These are phyloP conservation scores for Leccinum griseonigrum DNA, from an alignment of 1,284 basidiomycete species.

Conservation along the genomic window DNA sequence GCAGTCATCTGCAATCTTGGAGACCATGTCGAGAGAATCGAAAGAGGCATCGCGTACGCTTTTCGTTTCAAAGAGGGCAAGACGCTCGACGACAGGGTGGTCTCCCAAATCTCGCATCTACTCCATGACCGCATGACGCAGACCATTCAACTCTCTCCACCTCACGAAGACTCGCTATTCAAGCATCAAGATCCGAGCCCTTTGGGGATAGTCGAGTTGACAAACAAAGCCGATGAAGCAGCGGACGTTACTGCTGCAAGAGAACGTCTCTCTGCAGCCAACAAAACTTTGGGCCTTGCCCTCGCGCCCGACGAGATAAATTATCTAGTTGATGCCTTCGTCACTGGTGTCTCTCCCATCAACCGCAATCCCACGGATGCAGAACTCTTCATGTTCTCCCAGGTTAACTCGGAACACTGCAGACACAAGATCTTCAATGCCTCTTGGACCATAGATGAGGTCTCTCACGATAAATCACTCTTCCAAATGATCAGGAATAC, in stretches of 20 bases:
- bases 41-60: constrained; percentile 79
- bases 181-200: constrained; percentile 64
- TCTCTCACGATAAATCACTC: constrained; percentile 71
- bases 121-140: constrained; percentile 98
- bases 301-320: constrained; percentile 89
- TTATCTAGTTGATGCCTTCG: constrained; percentile 90
- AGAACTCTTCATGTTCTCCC: constrained; percentile 99
- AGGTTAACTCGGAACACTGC: constrained; percentile 99
- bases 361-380: constrained; percentile 91
- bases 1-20: constrained; percentile 83
- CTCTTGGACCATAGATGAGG: constrained; percentile 86
- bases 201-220: constrained; percentile 70
- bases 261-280: constrained; percentile 72
- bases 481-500: constrained; percentile 99
- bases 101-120: constrained; percentile 58
- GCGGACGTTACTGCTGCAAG: constrained; percentile 39
- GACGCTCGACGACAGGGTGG: constrained; percentile 40
- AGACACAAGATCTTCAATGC: constrained; percentile 99
- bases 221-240: constrained; percentile 29
- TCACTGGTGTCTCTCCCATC: constrained; percentile 62
- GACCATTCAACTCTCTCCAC: constrained; percentile 56
- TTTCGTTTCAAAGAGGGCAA: constrained; percentile 50
- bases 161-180: constrained; percentile 68
- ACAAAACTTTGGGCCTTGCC: constrained; percentile 86
- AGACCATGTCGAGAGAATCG: constrained; percentile 71